Percentiles rank a stretch among this genome's conserved stretches.
phyloP scores from a whole-genome alignment of 805 yeast genomes.

The Candida coquimbonensis region DNA sequence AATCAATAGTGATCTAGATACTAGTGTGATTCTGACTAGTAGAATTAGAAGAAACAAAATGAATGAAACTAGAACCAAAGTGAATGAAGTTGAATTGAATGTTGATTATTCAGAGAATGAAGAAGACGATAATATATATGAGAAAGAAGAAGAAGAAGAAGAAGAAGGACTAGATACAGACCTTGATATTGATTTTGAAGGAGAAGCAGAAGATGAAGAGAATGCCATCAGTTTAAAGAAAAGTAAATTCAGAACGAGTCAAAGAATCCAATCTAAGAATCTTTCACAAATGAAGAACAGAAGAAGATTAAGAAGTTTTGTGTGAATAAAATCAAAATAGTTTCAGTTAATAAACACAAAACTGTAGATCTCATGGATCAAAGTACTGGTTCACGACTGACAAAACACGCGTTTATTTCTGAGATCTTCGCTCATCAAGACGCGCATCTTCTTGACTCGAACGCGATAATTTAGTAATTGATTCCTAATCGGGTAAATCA shows the following conservation, averaged over 20 bases:
- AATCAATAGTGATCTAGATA: conserved; percentile 5
- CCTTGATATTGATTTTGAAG: conserved; percentile 4
- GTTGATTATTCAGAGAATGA: neutral
- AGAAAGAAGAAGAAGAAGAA: conserved; percentile 1
- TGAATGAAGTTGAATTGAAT: neutral
- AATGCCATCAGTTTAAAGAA: conserved; percentile 18
- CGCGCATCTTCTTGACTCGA: neutral
- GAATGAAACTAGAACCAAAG: neutral
- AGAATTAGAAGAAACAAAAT: conserved; percentile 1
- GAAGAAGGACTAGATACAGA: conserved; percentile 3
- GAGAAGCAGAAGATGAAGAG: conserved; percentile 11
- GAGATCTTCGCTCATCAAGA: neutral
- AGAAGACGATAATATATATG: neutral
- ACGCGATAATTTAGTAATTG: neutral
- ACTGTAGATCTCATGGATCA: too few species aligned
- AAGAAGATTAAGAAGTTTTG: conserved; percentile 14
- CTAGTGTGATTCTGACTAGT: conserved; percentile 1
- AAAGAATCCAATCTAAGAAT: conserved; percentile 19
- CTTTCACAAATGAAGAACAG: conserved; percentile 18
- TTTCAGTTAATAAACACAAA: too few species aligned
- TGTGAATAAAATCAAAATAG: neutral
- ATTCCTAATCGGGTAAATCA: neutral
- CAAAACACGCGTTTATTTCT: too few species aligned
- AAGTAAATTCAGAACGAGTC: conserved; percentile 12
- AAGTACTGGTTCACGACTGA: too few species aligned